Evolutionary conservation across 495 filamentous ascomycete species (phyloP).

Genomic region (Talaromyces liani): DNA sequence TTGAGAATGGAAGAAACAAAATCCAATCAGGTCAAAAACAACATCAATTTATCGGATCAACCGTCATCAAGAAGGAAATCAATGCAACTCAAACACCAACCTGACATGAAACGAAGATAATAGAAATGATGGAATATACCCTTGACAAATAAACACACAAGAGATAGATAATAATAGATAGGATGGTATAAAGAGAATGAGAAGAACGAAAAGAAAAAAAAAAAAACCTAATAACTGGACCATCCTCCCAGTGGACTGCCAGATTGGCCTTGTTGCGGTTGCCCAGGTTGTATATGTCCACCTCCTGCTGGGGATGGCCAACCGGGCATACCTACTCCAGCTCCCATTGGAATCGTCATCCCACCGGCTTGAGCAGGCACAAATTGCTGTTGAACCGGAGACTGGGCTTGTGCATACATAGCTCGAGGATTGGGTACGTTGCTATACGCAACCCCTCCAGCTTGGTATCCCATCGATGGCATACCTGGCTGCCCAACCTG

Average conservation of each 20-base stretch:
- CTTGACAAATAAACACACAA: constrained; percentile 12
- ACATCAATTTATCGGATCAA: not conserved
- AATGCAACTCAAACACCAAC: constrained; percentile 6
- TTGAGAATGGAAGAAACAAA: constrained; percentile 9
- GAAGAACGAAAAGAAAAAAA: constrained; percentile 18
- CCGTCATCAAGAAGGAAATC: constrained; percentile 7
- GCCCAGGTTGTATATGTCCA: constrained; percentile 35
- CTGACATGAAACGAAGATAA: constrained; percentile 7
- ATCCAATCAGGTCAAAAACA: not conserved
- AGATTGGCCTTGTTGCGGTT: constrained; percentile 36
- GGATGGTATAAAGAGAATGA: constrained; percentile 12
- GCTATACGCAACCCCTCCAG: constrained; percentile 27
- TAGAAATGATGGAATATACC: constrained; percentile 1
- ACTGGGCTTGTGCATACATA: constrained; percentile 37
- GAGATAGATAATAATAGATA: constrained; percentile 6
- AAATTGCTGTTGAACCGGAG: constrained; percentile 27
- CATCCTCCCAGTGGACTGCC: constrained; percentile 37
- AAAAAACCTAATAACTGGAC: constrained; percentile 31
- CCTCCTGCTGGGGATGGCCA: constrained; percentile 30
- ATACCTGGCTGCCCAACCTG: constrained; percentile 53
- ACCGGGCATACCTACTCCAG: constrained; percentile 29
- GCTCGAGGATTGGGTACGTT: constrained; percentile 25
- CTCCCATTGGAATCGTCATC: constrained; percentile 34
- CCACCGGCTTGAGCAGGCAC: constrained; percentile 34
- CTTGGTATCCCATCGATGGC: constrained; percentile 34